Conservation (phyloP, 2,329 filamentous ascomycete genomes). For the Passalora sequoiae region DNA sequence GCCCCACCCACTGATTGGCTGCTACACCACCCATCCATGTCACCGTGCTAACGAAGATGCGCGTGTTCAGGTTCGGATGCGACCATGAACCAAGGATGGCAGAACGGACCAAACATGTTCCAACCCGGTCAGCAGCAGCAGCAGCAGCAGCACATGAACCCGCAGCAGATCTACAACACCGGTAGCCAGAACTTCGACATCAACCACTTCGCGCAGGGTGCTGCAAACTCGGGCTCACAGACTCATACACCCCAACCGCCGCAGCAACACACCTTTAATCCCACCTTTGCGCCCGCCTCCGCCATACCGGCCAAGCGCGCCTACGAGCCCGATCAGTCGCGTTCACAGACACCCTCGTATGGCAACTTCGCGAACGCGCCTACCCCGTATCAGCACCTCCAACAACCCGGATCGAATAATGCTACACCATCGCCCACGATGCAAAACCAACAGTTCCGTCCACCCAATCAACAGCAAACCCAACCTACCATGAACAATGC, state of each 20-base stretch:
- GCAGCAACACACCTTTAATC: constrained; percentile 49
- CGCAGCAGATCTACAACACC: constrained; percentile 19
- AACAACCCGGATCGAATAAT: constrained; percentile 68
- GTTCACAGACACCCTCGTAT: constrained; percentile 73
- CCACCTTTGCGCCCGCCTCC: constrained; percentile 75
- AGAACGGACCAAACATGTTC: constrained; percentile 15
- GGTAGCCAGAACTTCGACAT: constrained; percentile 41
- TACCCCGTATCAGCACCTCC: constrained; percentile 71
- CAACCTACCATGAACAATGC: constrained; percentile 69
- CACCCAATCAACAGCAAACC: constrained; percentile 60
- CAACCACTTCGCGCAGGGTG: constrained; percentile 56
- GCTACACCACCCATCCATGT: constrained; percentile 1
- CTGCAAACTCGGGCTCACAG: constrained; percentile 66
- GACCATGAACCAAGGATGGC: constrained; percentile 17
- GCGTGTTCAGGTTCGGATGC: constrained; percentile 8
- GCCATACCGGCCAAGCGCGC: constrained; percentile 87
- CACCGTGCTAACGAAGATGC: constrained; percentile 12
- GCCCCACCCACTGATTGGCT: not conserved
- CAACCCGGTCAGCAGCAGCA: constrained; percentile 17
- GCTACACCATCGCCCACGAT: constrained; percentile 91
- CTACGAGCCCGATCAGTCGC: constrained; percentile 78
- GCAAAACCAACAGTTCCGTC: constrained; percentile 67
- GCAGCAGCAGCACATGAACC: too few relatives aligned
- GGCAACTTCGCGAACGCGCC: constrained; percentile 60
- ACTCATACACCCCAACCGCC: constrained; percentile 54